Evolutionary conservation across 2,329 filamentous ascomycete genomes (phyloP).

Genomic region (Harringtonia lauricola): DNA sequence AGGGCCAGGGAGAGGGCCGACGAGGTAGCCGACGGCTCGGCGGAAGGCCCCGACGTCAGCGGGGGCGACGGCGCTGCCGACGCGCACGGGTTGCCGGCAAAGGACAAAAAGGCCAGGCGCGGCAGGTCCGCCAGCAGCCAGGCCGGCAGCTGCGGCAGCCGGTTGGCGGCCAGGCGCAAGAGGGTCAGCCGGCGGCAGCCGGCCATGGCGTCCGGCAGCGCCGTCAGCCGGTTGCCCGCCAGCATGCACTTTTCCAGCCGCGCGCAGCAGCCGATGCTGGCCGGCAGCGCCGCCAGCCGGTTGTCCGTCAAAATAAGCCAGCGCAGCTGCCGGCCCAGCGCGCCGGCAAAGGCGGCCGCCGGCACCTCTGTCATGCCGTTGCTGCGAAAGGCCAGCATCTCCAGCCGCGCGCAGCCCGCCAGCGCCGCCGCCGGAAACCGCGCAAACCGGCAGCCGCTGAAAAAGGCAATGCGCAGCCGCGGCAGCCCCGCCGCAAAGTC

Average conservation of each 20-base stretch:
- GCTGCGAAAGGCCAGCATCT: conserved; percentile 36
- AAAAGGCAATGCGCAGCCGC: conserved; percentile 33
- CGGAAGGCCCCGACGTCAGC: not conserved
- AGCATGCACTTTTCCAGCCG: conserved; percentile 37
- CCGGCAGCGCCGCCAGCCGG: conserved; percentile 24
- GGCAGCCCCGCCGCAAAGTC: conserved; percentile 25
- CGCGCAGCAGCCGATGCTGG: conserved; percentile 28
- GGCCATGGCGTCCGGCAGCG: conserved; percentile 29
- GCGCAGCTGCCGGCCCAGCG: conserved; percentile 17
- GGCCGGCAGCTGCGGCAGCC: conserved; percentile 23
- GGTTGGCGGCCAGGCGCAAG: conserved; percentile 32
- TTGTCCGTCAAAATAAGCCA: conserved; percentile 39
- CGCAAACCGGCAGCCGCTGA: conserved; percentile 32
- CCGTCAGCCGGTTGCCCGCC: conserved; percentile 30
- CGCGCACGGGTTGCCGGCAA: conserved; percentile 34
- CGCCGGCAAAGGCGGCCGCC: conserved; percentile 17
- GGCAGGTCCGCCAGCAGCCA: conserved; percentile 32
- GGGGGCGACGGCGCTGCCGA: conserved; percentile 7
- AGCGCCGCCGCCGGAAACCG: conserved; percentile 28
- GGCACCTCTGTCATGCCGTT: conserved; percentile 32
- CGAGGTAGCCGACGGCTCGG: conserved; percentile 6
- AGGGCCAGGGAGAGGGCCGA: not conserved
- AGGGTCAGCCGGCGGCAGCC: conserved; percentile 31
- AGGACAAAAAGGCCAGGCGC: conserved; percentile 33
- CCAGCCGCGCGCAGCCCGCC: conserved; percentile 30